Base-by-base conservation (phyloP, 2,329 filamentous ascomycete genomes). In the Fonsecaea pedrosoi region DNA sequence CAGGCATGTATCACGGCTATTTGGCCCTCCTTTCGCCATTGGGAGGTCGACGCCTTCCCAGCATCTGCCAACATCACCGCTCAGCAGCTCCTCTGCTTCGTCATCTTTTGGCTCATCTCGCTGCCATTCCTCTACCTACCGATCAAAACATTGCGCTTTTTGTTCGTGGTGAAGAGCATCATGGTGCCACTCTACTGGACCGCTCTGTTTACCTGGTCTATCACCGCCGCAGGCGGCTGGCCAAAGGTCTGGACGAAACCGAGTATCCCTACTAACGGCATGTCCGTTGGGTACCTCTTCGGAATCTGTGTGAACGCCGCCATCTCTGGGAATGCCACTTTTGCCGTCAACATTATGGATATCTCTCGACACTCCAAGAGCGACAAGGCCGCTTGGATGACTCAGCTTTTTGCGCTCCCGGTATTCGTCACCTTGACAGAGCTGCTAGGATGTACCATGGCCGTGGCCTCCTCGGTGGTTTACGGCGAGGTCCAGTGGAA, bases 401-500 rank as follows among this genome's bases (percentile, higher is more conserved):
- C 79, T 25, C 79, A 82, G 68, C 76, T 81, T 18, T 79, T 78
- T 1, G 78, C 80, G 53, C 78, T 85, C 69, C 82, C 83, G 42
- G 74, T 83, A 15, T 78, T 84, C 30, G 82, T 83, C 66, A 83
- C 80, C 2, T 75, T 81, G 66, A 84, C 79, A 74, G 84, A 80
- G 50, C 69, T 83, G 1, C 77, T 86, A 64, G 87, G 87, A 35
- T 87, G 88, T 71, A 79, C 87, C 25, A 84, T 85, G 30, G 84
- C 86, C 0, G 85, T 84, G 0, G 85, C 86, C 3, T 60, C 61
- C 3, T 68, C 59, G n/a, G 69, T 68, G 3, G 42, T 71, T 7
- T 72, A 72, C 38, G 69, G 67, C 15, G 62, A 74, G 4, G 78
- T 81, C 40, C 78, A 80, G 8, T 82, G 82, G 77, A 80, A 82